These are phyloP conservation scores for Vitis hybrid DNA, from an alignment of 177 flowering plant species.

Conservation along the genomic window DNA sequence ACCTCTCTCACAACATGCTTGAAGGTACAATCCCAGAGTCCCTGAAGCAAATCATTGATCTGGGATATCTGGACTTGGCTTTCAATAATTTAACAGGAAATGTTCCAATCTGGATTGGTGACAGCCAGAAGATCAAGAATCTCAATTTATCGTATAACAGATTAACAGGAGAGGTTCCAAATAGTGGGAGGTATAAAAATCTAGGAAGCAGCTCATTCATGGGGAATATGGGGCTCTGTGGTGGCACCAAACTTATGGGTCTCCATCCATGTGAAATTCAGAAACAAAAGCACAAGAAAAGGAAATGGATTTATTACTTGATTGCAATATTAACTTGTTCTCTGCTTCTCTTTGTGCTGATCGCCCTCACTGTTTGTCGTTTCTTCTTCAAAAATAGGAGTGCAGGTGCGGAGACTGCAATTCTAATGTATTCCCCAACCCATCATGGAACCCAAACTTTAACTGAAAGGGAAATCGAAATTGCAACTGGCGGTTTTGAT, in stretches of 20 bases:
- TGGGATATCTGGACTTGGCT: constrained; percentile 11
- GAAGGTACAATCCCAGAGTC: constrained; percentile 12
- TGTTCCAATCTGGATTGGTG: constrained; percentile 10
- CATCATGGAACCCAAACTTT: background rate
- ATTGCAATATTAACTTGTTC: background rate
- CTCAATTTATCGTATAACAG: constrained; percentile 4
- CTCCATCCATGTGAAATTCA: constrained; percentile 6
- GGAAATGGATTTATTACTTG: background rate
- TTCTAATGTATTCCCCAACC: background rate
- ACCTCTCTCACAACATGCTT: constrained; percentile 11
- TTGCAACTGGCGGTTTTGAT: constrained; percentile 3
- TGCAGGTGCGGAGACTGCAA: background rate
- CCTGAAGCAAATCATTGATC: constrained; percentile 4
- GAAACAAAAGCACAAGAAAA: background rate
- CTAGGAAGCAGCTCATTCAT: constrained; percentile 2
- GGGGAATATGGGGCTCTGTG: constrained; percentile 2
- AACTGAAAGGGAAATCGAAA: constrained; percentile 10
- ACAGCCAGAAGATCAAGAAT: background rate
- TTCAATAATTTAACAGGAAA: constrained; percentile 7
- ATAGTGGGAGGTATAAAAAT: background rate
- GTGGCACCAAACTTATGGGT: background rate
- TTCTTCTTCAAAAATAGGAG: background rate
- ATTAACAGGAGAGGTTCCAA: constrained; percentile 6
- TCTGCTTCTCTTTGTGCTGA: background rate
- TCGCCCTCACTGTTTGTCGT: background rate